Evolutionary conservation across 106 monocot species (phyloP).

Genomic region (Acorus gramineus): DNA sequence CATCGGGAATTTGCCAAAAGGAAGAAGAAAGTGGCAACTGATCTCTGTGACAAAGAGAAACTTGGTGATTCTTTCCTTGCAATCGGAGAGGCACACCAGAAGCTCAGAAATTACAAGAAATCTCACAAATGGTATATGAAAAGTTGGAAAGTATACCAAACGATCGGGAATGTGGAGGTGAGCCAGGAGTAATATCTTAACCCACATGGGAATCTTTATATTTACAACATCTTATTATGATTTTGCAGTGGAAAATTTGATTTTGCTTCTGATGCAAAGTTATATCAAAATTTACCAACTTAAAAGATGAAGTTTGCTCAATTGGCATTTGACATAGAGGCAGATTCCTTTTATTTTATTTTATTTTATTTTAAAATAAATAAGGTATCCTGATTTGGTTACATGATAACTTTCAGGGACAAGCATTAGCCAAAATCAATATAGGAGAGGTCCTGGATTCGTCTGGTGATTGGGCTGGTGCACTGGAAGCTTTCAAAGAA

Average conservation of each 20-base stretch:
- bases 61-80: conserved; percentile 70
- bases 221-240: too few species aligned
- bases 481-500: conserved; percentile 81
- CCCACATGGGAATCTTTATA: too few species aligned
- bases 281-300: too few species aligned
- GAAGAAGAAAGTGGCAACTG: conserved; percentile 74
- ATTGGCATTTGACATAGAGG: too few species aligned
- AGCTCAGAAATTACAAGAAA: conserved; percentile 79
- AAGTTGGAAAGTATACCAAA: conserved; percentile 76
- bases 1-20: conserved; percentile 89
- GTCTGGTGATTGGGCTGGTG: conserved; percentile 83
- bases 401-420: conserved; percentile 46
- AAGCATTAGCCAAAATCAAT: conserved; percentile 92
- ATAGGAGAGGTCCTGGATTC: conserved; percentile 83
- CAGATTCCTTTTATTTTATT: too few species aligned
- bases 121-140: conserved; percentile 97
- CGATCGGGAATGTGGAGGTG: conserved; percentile 81
- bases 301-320: too few species aligned
- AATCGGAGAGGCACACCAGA: conserved; percentile 89
- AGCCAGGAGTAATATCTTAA: background rate
- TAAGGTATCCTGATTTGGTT: too few species aligned
- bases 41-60: conserved; percentile 85
- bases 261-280: too few species aligned
- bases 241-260: too few species aligned
- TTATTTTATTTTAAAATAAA: too few species aligned